phyloP scores from a whole-genome alignment of 176 grass and related monocot genomes.

The Oryza glumipatula region DNA sequence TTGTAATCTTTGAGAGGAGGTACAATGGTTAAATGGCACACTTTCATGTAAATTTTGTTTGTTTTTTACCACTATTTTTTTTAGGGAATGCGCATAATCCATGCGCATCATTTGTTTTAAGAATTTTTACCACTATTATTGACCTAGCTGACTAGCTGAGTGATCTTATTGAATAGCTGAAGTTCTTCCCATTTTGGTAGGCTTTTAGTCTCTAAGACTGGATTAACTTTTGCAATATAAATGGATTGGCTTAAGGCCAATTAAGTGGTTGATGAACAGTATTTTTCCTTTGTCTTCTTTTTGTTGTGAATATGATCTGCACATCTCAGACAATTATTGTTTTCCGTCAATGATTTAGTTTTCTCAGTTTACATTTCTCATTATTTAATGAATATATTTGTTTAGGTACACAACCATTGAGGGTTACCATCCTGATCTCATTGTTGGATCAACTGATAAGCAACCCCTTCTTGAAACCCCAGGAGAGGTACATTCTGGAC shows the following conservation, averaged over 20 bases:
- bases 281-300: conserved; percentile 30
- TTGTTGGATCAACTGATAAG: conserved; percentile 79
- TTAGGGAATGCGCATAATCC: too few relatives aligned
- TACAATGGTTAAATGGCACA: conserved; percentile 38
- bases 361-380: conserved; percentile 5
- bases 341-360: neutral
- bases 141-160: conserved; percentile 19
- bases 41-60: conserved; percentile 23
- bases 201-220: conserved; percentile 18
- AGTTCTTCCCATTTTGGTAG: neutral
- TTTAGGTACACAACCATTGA: conserved; percentile 69
- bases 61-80: neutral
- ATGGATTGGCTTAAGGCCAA: neutral
- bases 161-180: conserved; percentile 3
- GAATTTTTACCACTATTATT: neutral
- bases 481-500: conserved; percentile 66
- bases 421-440: conserved; percentile 57
- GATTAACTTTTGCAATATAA: conserved; percentile 7
- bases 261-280: neutral
- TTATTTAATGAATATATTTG: neutral
- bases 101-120: too few relatives aligned
- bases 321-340: neutral
- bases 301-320: conserved; percentile 4
- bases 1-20: conserved; percentile 88
- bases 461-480: conserved; percentile 95